Conservation (phyloP, 352 stramenopile genomes). For the Pythium biforme region DNA sequence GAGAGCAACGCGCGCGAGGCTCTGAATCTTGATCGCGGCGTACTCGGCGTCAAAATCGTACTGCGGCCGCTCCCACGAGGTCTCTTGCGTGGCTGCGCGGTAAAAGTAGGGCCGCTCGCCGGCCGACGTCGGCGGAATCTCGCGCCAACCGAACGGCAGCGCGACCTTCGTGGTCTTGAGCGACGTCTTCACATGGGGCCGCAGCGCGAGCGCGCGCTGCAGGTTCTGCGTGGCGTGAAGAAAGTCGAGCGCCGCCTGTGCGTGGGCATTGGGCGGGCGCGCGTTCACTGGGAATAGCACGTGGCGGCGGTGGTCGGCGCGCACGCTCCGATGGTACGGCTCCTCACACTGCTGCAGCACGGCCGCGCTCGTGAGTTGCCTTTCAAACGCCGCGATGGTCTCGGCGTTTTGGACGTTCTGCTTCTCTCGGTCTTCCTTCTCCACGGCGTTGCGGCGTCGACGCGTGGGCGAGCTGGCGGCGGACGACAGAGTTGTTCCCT, state of each 20-base stretch:
- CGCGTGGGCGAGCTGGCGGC: not conserved
- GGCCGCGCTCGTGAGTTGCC: conserved; percentile 13
- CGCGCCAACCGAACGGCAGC: conserved; percentile 69
- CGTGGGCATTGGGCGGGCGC: conserved; percentile 52
- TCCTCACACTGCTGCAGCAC: conserved; percentile 25
- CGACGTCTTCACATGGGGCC: conserved; percentile 13
- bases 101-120: conserved; percentile 42
- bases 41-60: conserved; percentile 72
- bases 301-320: conserved; percentile 45
- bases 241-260: conserved; percentile 41
- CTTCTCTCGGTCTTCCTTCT: conserved; percentile 22
- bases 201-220: conserved; percentile 25
- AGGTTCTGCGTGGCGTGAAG: conserved; percentile 39
- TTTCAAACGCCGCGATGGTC: conserved; percentile 8
- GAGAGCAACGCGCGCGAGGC: conserved; percentile 47
- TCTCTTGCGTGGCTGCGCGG: conserved; percentile 39
- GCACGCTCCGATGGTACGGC: conserved; percentile 58
- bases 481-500: not conserved
- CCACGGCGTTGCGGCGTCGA: conserved; percentile 12
- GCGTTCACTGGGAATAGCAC: conserved; percentile 49
- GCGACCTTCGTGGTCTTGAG: conserved; percentile 51
- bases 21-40: conserved; percentile 63
- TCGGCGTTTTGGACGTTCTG: conserved; percentile 1
- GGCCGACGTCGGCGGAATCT: conserved; percentile 2
- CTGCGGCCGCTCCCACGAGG: conserved; percentile 54